Base-by-base conservation (phyloP, 306 rosid genomes). In the Geum urbanum region DNA sequence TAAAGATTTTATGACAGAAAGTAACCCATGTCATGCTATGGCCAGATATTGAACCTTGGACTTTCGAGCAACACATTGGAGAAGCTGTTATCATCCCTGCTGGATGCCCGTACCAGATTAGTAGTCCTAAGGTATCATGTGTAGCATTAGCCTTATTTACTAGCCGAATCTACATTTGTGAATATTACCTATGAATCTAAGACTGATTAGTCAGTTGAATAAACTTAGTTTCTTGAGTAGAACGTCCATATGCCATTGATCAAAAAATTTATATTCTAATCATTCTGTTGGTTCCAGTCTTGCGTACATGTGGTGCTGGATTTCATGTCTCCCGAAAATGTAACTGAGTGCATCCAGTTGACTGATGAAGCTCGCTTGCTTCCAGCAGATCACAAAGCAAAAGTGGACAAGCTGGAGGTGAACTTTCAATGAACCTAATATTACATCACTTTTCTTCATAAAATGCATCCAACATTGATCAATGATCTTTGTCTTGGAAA, bases 81-180 rank as follows among this genome's bases (percentile, higher is more conserved):
- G 99, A 91, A 87, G 99, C 99, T 77, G 95, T 95, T 72, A 86
- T 95, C 70, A 82, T 95, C 80, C 99, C 99, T 10, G 95, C 99
- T 65, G 99, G 99, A 77, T 95, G 97, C 69, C 97, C 99, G 14
- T 89, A 95, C 77, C 99, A 95, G 83, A 95, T 91, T 66, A 86
- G 85, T 74, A 87, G 80, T 84, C 83, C 95, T 47, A 89, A 95
- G 99, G 99, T 92, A 63, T 69, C 44, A 74, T 74, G 74, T 63
- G 50, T 69, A 50, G 50, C 66, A 46, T 40, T 72, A 41, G 46
- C 56, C 62, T 19, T 8, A 75, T 69, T 9, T 35, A 5, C 24
- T 39, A 40, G 44, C 32, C 35, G 8, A 19, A 12, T 15, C 6
- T 27, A 52, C 18, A 27, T 22, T 27, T 62, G 55, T 61, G 70